These are phyloP conservation scores for Brassica hybrid DNA, from an alignment of 441 rosid species.

Conservation along the genomic window DNA sequence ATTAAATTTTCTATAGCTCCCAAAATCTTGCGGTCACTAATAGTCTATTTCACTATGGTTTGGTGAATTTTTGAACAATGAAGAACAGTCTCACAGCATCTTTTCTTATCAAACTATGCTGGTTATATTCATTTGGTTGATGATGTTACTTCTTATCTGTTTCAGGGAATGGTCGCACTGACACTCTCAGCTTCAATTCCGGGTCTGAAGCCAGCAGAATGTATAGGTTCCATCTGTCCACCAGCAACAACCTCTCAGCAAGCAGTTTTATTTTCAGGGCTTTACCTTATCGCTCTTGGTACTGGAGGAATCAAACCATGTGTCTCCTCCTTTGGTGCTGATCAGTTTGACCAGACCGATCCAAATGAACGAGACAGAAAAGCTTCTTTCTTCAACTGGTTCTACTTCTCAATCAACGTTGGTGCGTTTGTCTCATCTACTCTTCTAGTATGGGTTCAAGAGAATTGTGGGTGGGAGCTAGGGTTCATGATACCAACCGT, in stretches of 20 bases:
- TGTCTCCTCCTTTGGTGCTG: slow-evolving; percentile 58
- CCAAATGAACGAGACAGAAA: slow-evolving; percentile 41
- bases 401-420: slow-evolving; percentile 49
- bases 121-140: neutral
- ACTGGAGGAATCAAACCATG: slow-evolving; percentile 50
- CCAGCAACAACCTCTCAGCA: slow-evolving; percentile 35
- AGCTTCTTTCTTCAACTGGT: slow-evolving; percentile 50
- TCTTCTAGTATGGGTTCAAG: slow-evolving; percentile 43
- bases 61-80: neutral
- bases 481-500: slow-evolving; percentile 47
- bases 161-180: slow-evolving; percentile 25
- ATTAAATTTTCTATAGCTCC: neutral
- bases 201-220: slow-evolving; percentile 45
- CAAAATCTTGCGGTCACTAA: neutral
- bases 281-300: slow-evolving; percentile 50
- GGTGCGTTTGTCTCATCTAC: slow-evolving; percentile 51
- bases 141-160: neutral
- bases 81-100: neutral
- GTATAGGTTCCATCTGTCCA: slow-evolving; percentile 40
- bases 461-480: slow-evolving; percentile 44
- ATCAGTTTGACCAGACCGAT: slow-evolving; percentile 56
- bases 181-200: slow-evolving; percentile 37
- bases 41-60: neutral
- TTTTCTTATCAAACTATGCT: neutral
- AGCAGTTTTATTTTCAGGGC: slow-evolving; percentile 44